A percentile compares a stretch with the other conserved stretches of the same genome.
Evolutionary conservation across 352 stramenopile species (phyloP).

Genomic region (Pythium diclinum): DNA sequence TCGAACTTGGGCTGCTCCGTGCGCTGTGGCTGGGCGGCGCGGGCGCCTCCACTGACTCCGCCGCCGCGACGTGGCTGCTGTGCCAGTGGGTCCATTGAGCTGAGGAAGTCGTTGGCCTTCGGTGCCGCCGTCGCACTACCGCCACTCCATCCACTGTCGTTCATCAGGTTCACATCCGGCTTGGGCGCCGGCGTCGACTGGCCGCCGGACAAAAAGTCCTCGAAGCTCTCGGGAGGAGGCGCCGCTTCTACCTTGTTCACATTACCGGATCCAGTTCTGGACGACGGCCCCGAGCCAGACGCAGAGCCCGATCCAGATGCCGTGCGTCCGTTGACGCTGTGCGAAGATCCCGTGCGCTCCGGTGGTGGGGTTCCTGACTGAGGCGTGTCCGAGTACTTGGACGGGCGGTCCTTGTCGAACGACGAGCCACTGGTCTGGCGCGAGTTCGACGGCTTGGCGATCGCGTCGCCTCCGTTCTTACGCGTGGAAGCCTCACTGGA

Average conservation of each 20-base stretch:
- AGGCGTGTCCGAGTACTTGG: slow-evolving; percentile 65
- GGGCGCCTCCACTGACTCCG: slow-evolving; percentile 5
- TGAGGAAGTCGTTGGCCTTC: slow-evolving; percentile 43
- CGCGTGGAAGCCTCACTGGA: slow-evolving; percentile 23
- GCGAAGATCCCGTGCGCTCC: slow-evolving; percentile 5
- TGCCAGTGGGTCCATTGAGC: slow-evolving; percentile 67
- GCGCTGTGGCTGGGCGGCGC: slow-evolving; percentile 6
- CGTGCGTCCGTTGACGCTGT: slow-evolving; percentile 8
- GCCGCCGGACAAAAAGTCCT: slow-evolving; percentile 75
- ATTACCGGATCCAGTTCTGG: slow-evolving; percentile 39
- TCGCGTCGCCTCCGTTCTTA: slow-evolving; percentile 3
- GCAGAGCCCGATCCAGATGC: slow-evolving; percentile 9
- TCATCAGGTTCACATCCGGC: slow-evolving; percentile 71
- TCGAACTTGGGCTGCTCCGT: slow-evolving; percentile 69
- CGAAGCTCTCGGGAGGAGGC: slow-evolving; percentile 40
- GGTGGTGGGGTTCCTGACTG: slow-evolving; percentile 14
- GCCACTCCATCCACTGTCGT: slow-evolving; percentile 46
- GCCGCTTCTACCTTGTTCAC: slow-evolving; percentile 26
- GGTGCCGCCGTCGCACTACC: slow-evolving; percentile 25
- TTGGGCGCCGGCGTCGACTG: slow-evolving; percentile 25
- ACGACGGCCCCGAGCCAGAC: slow-evolving; percentile 25
- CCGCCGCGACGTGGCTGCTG: slow-evolving; percentile 17
- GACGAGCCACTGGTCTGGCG: slow-evolving; percentile 26
- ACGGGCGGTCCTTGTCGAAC: slow-evolving; percentile 51
- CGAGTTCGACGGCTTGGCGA: slow-evolving; percentile 22